Evolutionary conservation across 495 filamentous ascomycete species (phyloP).

Genomic region (Podospora pseudoanserina): DNA sequence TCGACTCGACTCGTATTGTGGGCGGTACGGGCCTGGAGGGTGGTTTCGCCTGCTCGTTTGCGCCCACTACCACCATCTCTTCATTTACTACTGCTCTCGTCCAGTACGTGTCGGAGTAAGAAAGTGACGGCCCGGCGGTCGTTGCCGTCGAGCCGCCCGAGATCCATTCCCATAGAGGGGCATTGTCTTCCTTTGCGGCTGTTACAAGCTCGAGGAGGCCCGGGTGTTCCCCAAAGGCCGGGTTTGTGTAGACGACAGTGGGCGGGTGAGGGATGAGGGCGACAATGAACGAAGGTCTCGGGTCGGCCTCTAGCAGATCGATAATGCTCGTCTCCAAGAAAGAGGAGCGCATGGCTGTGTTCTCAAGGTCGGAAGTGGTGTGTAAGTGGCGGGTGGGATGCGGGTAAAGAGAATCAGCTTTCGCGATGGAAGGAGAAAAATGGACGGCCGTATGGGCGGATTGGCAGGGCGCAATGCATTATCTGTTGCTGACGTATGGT

Average conservation of each 20-base stretch:
- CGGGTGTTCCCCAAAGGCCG: constrained; percentile 24
- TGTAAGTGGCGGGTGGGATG: neutral
- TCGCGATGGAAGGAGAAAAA: constrained; percentile 3
- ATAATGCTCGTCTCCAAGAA: constrained; percentile 31
- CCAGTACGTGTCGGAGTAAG: constrained; percentile 35
- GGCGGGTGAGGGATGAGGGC: constrained; percentile 28
- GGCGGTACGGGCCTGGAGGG: neutral
- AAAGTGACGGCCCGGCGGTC: constrained; percentile 16
- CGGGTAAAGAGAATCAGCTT: constrained; percentile 12
- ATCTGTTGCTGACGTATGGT: neutral
- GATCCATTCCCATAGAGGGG: constrained; percentile 35
- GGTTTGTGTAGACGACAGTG: constrained; percentile 35
- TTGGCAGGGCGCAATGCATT: constrained; percentile 15
- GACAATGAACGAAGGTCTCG: constrained; percentile 41
- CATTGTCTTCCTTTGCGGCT: constrained; percentile 18
- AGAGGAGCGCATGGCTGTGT: constrained; percentile 23
- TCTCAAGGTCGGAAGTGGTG: neutral
- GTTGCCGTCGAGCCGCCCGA: constrained; percentile 8
- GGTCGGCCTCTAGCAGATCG: constrained; percentile 40
- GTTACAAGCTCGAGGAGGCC: constrained; percentile 24
- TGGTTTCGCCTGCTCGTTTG: constrained; percentile 27
- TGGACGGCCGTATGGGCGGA: constrained; percentile 6
- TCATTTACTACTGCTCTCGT: constrained; percentile 35
- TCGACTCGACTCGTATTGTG: neutral
- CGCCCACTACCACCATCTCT: constrained; percentile 40